Base-by-base conservation (phyloP, 495 filamentous ascomycete species). In the Aspergillus diversus region DNA sequence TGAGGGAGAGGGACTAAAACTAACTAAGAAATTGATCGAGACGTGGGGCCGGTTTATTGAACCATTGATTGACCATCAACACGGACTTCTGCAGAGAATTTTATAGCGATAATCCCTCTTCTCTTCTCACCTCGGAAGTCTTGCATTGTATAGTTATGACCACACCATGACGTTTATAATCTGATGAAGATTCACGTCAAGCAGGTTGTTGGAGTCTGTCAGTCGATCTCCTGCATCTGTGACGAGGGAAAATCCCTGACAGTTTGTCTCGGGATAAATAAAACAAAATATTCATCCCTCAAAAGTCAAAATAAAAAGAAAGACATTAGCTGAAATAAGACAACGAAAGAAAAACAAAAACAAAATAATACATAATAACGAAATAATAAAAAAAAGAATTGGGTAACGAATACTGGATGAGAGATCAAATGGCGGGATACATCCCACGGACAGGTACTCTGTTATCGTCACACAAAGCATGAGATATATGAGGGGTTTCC, bases 21-120 rank as follows among this genome's bases (percentile, higher is more conserved):
- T 50, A 50, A 50, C 11, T 50, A 50, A 50, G 17, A 50, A 50
- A 50, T 21, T 8, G 16, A 31, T 17, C 47, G 15, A n/a, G 16
- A 60, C 60, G 60, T 61, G 66, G 63, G 66, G 60, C 66, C 35
- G 35, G 46, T 57, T 61, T 57, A 57, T 57, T 49, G 47, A 55
- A 56, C 34, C 34, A 51, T 37, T 54, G 63, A 66, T 66, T 56
- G 50, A 52, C 63, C 56, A 61, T 59, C 66, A 62, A 64, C 67
- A 69, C 67, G 67, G 67, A 64, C 67, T 55, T 65, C 67, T 69
- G 64, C 64, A 63, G 63, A 47, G 47, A 47, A 43, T 47, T 39
- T 54, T 58, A n/a, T 42, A 39, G 39, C 39, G 8, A 43, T 39
- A 39, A 39, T 39, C 37, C 37, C 13, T 7, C 7, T 3, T 13